phyloP scores from a whole-genome alignment of 306 rosid species.

The Corylus americana region DNA sequence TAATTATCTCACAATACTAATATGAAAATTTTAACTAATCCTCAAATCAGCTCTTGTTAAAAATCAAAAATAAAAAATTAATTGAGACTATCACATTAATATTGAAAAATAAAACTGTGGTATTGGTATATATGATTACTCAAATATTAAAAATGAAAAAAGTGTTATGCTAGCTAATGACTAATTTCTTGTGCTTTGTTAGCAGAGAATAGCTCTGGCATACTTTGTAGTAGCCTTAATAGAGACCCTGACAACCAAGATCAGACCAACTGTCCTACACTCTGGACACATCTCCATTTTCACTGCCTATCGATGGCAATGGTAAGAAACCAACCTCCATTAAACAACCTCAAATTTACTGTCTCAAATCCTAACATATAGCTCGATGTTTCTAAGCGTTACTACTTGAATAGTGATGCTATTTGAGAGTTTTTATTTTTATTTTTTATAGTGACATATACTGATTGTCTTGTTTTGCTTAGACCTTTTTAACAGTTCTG shows the following conservation, averaged over 20 bases:
- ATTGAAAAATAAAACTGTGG: no score
- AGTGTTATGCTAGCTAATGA: background rate
- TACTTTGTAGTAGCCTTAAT: slow-evolving; percentile 74
- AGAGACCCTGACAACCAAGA: slow-evolving; percentile 70
- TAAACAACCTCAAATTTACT: background rate
- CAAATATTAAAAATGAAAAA: no score
- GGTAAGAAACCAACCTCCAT: slow-evolving; percentile 39
- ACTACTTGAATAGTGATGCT: no score
- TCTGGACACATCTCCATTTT: slow-evolving; percentile 58
- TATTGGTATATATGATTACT: no score
- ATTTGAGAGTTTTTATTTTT: no score
- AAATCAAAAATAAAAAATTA: no score
- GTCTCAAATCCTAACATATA: background rate
- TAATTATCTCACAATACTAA: no score
- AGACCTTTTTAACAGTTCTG: background rate
- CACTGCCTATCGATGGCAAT: slow-evolving; percentile 79
- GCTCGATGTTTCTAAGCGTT: no score
- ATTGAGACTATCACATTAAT: no score
- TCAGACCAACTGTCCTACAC: slow-evolving; percentile 55
- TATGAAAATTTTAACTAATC: no score
- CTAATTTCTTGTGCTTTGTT: slow-evolving; percentile 6
- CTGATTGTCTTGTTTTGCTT: background rate
- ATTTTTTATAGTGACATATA: no score
- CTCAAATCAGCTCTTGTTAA: no score
- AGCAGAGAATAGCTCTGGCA: slow-evolving; percentile 87